These are phyloP conservation scores for Pleurotus tuber-regium DNA, from an alignment of 768 basidiomycete species.

Conservation along the genomic window DNA sequence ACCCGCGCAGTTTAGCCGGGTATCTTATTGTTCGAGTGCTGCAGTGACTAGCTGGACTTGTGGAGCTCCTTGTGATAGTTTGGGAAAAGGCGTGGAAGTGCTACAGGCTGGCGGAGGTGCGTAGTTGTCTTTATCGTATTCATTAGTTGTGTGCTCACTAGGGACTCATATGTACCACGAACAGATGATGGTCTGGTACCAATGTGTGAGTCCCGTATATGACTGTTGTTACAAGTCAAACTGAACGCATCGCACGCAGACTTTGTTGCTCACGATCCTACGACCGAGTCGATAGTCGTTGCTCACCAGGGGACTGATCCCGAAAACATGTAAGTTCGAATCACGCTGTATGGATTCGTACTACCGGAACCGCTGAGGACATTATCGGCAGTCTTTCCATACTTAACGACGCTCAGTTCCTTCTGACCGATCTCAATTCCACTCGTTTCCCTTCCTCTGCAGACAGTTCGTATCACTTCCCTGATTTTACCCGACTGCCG, in stretches of 20 bases:
- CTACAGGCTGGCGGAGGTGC: conserved; percentile 32
- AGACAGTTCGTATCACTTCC: neutral
- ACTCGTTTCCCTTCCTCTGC: conserved; percentile 25
- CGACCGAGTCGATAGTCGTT: conserved; percentile 32
- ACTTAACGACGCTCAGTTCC: conserved; percentile 32
- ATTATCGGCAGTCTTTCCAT: conserved; percentile 28
- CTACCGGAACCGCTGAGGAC: neutral
- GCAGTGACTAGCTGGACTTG: conserved; percentile 32
- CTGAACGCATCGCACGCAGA: too few relatives aligned
- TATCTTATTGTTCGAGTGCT: conserved; percentile 33
- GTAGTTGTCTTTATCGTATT: conserved; percentile 10
- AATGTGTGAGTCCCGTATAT: conserved; percentile 26
- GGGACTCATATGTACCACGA: neutral
- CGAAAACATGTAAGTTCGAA: conserved; percentile 23
- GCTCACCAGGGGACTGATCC: conserved; percentile 41
- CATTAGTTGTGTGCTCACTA: neutral
- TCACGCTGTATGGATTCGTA: too few relatives aligned
- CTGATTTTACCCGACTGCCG: neutral
- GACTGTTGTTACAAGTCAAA: too few relatives aligned
- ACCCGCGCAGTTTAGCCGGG: conserved; percentile 33
- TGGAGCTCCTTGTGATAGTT: conserved; percentile 29
- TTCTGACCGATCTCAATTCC: conserved; percentile 24
- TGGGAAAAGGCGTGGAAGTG: conserved; percentile 23
- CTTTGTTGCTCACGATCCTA: conserved; percentile 35
- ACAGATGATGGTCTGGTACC: conserved; percentile 28